Evolutionary conservation across 805 yeast genomes (phyloP), one percentile per base, ranked within the genome.

Genomic region (Hanseniaspora vineae): DNA sequence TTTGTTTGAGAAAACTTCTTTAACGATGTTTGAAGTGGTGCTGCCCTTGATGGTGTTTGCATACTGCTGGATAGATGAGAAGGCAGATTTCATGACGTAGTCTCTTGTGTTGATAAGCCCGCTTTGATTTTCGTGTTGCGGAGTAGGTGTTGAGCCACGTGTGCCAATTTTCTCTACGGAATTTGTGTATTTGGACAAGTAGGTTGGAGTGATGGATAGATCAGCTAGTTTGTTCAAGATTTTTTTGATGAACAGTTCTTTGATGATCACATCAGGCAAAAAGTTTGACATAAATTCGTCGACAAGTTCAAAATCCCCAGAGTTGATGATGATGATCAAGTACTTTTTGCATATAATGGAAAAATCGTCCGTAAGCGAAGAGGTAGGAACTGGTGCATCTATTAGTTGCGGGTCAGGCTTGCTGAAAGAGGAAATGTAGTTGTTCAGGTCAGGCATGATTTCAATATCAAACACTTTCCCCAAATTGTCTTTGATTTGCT

Each of bases 321-420:
- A 76, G 42, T 84, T 81, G 12, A 88, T 68, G 1, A 80, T 70
- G 50, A 81, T 82, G 20, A 78, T 66, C 35, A 88, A 61, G 15
- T 84, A 72, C 35, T 79, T 76, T 56, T 85, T 83, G 42, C 89
- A 66, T 9, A 88, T 77, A 55, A 87, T 70, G 29, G 86, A 75
- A 33, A 85, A 67, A 60, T 92, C 98, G 56, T 92, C 98, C 20
- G 89, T 78, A 19, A 86, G 80, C 0, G 97, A 86, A 0, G 94
- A 78, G 4, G 83, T 76, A 2, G 89, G 90, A 5, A 80, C 57
- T 17, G 60, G 55, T 1, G 52, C 47, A 44, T 58, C 64, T 11
- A 53, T 50, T 35, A 59, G 60, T 29, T 44, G 42, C 14, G 40
- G 15, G 9, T 35, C 44, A 2, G 42, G 18, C 19, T 42, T 42